Conservation (phyloP, 2,329 filamentous ascomycete genomes). For the Cryphonectria nitschkei region DNA sequence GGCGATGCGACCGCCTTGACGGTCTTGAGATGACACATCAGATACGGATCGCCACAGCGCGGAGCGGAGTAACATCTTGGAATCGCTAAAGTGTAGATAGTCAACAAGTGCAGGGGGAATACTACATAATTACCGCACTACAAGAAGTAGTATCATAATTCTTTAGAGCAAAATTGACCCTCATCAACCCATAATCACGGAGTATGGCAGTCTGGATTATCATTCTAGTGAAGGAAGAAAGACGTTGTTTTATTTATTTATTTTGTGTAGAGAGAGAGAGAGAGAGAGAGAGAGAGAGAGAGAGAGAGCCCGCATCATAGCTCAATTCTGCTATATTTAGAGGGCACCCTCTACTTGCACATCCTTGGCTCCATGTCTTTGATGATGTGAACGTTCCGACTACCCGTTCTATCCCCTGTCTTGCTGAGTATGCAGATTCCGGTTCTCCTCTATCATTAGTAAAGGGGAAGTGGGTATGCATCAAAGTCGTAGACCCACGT, state of each 20-base stretch:
- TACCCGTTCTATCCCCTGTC: background rate
- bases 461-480: constrained; percentile 16
- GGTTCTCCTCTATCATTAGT: constrained; percentile 1
- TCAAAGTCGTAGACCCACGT: constrained; percentile 22
- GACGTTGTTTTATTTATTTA: no score
- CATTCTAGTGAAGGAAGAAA: no score
- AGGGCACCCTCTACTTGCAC: background rate
- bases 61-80: background rate
- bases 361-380: background rate
- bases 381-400: background rate
- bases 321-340: background rate
- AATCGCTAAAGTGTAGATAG: background rate
- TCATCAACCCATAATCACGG: no score
- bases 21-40: background rate
- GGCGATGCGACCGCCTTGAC: background rate
- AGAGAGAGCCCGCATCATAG: background rate
- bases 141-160: no score
- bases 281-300: no score
- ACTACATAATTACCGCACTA: no score
- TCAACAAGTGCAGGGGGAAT: no score
- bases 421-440: background rate
- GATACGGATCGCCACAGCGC: background rate
- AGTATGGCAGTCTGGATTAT: no score
- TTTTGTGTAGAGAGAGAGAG: no score
- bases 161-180: no score